Percentiles rank a stretch among this genome's conserved stretches.
Conservation (phyloP, 2,329 filamentous ascomycete species). For the Tricladium varicosporioides region DNA sequence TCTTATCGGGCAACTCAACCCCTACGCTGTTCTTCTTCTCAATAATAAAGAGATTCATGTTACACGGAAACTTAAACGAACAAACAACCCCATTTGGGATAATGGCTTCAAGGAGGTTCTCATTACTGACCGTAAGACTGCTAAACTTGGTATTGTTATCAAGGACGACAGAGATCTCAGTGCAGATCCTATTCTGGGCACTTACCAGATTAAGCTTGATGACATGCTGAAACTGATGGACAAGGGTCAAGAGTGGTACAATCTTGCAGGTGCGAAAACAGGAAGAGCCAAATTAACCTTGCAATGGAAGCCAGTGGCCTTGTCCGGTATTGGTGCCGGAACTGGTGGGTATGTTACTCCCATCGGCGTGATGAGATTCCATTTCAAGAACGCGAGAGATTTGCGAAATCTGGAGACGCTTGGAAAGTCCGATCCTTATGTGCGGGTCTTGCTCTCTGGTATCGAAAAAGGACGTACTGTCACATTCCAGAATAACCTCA, state of each 20-base stretch:
- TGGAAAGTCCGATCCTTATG: slow-evolving; percentile 96
- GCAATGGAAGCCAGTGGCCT: slow-evolving; percentile 91
- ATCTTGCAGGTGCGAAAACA: slow-evolving; percentile 74
- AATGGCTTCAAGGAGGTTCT: slow-evolving; percentile 91
- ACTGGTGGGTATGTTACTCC: slow-evolving; percentile 90
- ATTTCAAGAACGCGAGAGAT: slow-evolving; percentile 79
- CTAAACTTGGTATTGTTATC: slow-evolving; percentile 86
- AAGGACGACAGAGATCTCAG: slow-evolving; percentile 91
- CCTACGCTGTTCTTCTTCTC: slow-evolving; percentile 82
- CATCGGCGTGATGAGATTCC: slow-evolving; percentile 91
- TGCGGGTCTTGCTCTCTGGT: slow-evolving; percentile 82
- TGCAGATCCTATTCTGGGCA: slow-evolving; percentile 80
- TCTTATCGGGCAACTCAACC: slow-evolving; percentile 85
- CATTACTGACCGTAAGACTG: slow-evolving; percentile 88
- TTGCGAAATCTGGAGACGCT: slow-evolving; percentile 92
- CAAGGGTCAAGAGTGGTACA: slow-evolving; percentile 96
- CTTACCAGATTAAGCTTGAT: slow-evolving; percentile 92
- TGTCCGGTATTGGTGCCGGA: slow-evolving; percentile 73
- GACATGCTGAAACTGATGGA: slow-evolving; percentile 89
- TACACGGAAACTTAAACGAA: slow-evolving; percentile 91
- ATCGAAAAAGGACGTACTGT: slow-evolving; percentile 90
- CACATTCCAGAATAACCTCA: slow-evolving; percentile 92
- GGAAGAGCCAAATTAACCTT: slow-evolving; percentile 88
- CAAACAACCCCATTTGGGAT: slow-evolving; percentile 95
- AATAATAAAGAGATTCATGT: slow-evolving; percentile 90